Percentiles rank a stretch among this genome's conserved stretches.
Conservation (phyloP, 2,329 filamentous ascomycete genomes). For the Sarocladium kiliense region DNA sequence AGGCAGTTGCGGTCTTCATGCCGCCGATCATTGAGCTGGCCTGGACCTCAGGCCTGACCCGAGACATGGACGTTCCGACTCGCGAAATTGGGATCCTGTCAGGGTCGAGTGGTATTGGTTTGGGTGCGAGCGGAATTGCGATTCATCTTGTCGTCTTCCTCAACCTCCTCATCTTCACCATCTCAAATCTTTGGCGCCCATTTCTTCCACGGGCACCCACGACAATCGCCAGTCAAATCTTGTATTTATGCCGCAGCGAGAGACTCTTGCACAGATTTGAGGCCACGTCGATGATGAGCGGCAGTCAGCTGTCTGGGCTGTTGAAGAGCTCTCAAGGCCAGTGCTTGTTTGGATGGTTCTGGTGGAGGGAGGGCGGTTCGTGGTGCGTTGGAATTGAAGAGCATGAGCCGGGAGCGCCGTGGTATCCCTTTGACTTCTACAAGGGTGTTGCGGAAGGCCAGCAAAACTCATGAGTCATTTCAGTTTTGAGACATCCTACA, state of each 20-base stretch:
- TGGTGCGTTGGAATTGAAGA: background rate
- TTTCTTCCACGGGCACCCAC: conserved; percentile 3
- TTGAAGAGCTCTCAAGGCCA: background rate
- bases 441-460: background rate
- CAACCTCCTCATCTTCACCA: conserved; percentile 7
- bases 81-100: background rate
- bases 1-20: conserved; percentile 2
- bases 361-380: background rate
- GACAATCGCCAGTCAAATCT: conserved; percentile 3
- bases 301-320: background rate
- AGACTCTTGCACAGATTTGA: background rate
- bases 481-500: no score
- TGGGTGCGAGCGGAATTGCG: background rate
- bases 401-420: background rate
- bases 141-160: conserved; percentile 8
- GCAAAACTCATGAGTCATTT: background rate
- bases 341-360: conserved; percentile 9
- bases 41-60: background rate
- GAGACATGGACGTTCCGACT: background rate
- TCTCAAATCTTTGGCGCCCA: background rate
- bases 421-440: background rate
- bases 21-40: conserved; percentile 1
- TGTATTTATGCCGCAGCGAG: conserved; percentile 8
- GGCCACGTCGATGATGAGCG: background rate
- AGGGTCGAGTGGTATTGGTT: background rate